Evolutionary conservation across 2,329 filamentous ascomycete genomes (phyloP), one percentile per base, ranked within the genome.

Genomic region (Trichophyton simii): DNA sequence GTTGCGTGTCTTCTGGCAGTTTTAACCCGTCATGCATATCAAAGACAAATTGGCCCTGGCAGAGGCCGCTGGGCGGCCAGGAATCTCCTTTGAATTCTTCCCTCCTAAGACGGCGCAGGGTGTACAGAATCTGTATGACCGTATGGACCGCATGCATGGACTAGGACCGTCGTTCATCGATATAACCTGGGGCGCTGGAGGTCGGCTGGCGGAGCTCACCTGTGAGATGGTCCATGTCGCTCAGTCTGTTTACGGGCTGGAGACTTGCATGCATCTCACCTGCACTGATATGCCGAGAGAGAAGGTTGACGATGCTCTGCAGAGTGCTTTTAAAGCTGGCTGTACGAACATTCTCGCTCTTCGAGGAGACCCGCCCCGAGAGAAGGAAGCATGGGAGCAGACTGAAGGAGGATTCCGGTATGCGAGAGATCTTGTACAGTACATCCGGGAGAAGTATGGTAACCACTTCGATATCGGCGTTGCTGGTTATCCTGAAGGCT

Each of bases 11-110:
- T 44, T 18, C 20, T 28, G 34, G 11, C 41, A 61, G 36, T 36
- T 31, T 58, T 65, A 64, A 28, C 18, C 66, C 82, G 86, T 72
- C 66, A 97, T 99, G 92, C 94, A 97, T 78, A 92, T 99, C 81
- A 89, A 87, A 68, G 85, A 94, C 69, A 96, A 96, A 81, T 82
- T 99, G 70, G 80, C 83, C 68, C 87, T 92, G 69, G 86, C 91
- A 75, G 85, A 91, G 76, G 82, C 83, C 77, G 84, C 86, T 70
- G 85, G 86, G 72, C 83, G 87, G 70, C 87, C 91, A 62, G 94
- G 91, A 72, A 96, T 96, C 81, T 99, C 94, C 63, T 99, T 99
- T 79, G 94, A 99, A 76, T 99, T 96, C 81, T 99, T 99, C 77
- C 94, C 94, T 59, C 94, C 94, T 44, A 99, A 99, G 80, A 99